phyloP scores from a whole-genome alignment of 306 rosid species.

The Cucumis sativus region Cucumber_9930_V3 NC_026655.2:8164501-8165000 shows the following conservation, averaged over 20 bases:
- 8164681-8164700: background rate
- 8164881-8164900: background rate
- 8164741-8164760: background rate
- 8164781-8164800: background rate
- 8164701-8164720: background rate
- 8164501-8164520: too few relatives aligned
- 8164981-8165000: constrained; percentile 66
- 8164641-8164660: background rate
- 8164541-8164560: background rate
- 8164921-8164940: background rate
- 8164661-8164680: background rate
- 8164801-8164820: background rate
- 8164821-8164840: too few relatives aligned
- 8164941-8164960: constrained; percentile 50
- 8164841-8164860: too few relatives aligned
- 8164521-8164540: too few relatives aligned
- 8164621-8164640: background rate
- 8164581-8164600: background rate
- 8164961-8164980: constrained; percentile 52
- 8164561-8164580: background rate
- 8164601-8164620: background rate
- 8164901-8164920: background rate
- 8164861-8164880: background rate
- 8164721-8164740: background rate
- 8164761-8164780: background rate